phyloP scores from a whole-genome alignment of 1,139 yeast genomes.

The Blastobotrys aristatus region DNA sequence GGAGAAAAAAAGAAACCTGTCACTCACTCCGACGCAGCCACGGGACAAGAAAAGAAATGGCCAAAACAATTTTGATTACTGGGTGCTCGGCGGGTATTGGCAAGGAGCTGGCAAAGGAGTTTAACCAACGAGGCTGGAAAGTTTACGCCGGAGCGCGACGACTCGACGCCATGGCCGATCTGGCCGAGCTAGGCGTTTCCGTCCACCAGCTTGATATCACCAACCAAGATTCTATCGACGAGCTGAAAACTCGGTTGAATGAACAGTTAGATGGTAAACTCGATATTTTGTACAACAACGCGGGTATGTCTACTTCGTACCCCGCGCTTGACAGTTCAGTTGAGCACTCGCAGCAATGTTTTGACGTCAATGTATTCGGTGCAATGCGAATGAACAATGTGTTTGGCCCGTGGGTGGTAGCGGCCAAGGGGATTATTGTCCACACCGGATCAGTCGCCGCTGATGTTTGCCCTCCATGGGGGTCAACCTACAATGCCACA shows the following conservation, averaged over 20 bases:
- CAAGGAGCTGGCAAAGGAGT: slow-evolving; percentile 56
- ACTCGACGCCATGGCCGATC: slow-evolving; percentile 54
- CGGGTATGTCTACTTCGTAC: slow-evolving; percentile 57
- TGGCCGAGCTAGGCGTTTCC: slow-evolving; percentile 39
- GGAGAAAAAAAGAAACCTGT: no score
- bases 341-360: slow-evolving; percentile 49
- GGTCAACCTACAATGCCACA: slow-evolving; percentile 60
- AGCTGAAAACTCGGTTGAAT: slow-evolving; percentile 41
- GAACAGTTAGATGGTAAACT: slow-evolving; percentile 44
- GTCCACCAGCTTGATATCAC: slow-evolving; percentile 52
- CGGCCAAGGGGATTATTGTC: slow-evolving; percentile 64
- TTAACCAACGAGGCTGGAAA: slow-evolving; percentile 49
- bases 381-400: slow-evolving; percentile 60
- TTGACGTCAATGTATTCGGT: slow-evolving; percentile 66
- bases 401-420: slow-evolving; percentile 52
- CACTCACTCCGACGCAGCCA: no score
- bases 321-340: slow-evolving; percentile 67
- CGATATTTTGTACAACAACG: slow-evolving; percentile 64
- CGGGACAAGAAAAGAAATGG: no score
- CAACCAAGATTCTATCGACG: slow-evolving; percentile 44
- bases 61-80: slow-evolving; percentile 50
- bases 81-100: slow-evolving; percentile 88
- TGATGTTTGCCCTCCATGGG: slow-evolving; percentile 62
- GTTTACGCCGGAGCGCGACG: slow-evolving; percentile 76
- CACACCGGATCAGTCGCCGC: slow-evolving; percentile 76